A percentile compares a stretch with the other conserved stretches of the same genome.
Conservation (phyloP, 208 protist genomes). For the Crithidia bombi region DNA sequence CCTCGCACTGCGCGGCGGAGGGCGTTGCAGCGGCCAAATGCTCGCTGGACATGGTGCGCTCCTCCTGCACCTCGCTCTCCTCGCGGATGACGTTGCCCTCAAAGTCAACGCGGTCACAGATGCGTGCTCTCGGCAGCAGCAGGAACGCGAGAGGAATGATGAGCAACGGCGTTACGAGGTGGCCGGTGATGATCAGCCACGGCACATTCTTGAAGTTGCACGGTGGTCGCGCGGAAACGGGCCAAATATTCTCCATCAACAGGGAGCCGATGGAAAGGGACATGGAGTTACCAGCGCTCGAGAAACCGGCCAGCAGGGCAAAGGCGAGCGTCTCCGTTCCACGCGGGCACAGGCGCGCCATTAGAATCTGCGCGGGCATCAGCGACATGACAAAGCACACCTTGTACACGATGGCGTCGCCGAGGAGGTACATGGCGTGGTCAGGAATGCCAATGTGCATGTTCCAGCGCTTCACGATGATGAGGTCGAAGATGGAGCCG, state of each 20-base stretch:
- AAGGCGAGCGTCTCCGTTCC: slow-evolving; percentile 75
- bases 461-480: slow-evolving; percentile 78
- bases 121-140: slow-evolving; percentile 56
- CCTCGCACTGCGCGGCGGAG: slow-evolving; percentile 5
- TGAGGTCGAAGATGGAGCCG: slow-evolving; percentile 60
- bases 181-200: slow-evolving; percentile 64
- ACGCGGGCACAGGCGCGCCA: slow-evolving; percentile 72
- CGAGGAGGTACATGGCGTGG: slow-evolving; percentile 69
- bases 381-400: slow-evolving; percentile 57
- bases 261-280: slow-evolving; percentile 48
- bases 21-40: neutral
- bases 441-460: slow-evolving; percentile 43
- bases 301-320: slow-evolving; percentile 61
- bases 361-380: slow-evolving; percentile 73
- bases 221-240: slow-evolving; percentile 34
- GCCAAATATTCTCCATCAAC: slow-evolving; percentile 53
- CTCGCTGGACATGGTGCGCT: slow-evolving; percentile 7
- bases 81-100: slow-evolving; percentile 46
- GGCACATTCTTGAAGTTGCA: slow-evolving; percentile 77
- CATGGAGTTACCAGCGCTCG: slow-evolving; percentile 63
- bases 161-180: slow-evolving; percentile 62
- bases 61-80: slow-evolving; percentile 6
- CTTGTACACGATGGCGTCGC: slow-evolving; percentile 66
- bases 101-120: slow-evolving; percentile 53
- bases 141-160: slow-evolving; percentile 66